A percentile compares a stretch with the other conserved stretches of the same genome.
Evolutionary conservation across 805 yeast genomes (phyloP).

Genomic region (Suhomyces sp.): DNA sequence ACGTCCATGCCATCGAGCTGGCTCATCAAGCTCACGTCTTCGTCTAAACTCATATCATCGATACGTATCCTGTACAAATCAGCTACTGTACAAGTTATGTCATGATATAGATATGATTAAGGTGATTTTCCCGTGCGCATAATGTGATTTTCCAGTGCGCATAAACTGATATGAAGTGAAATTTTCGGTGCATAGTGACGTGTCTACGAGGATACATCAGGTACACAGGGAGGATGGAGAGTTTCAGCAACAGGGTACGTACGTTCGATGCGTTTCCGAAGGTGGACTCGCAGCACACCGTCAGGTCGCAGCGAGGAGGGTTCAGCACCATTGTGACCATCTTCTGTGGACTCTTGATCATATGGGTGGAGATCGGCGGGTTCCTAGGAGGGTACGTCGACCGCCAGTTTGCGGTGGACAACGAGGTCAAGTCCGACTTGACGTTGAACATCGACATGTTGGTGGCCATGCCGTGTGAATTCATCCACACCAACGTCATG

Average conservation of each 20-base stretch:
- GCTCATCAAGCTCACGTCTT: neutral
- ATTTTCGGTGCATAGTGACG: neutral
- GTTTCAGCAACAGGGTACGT: slow-evolving; percentile 37
- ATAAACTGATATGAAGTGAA: neutral
- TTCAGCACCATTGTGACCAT: slow-evolving; percentile 62
- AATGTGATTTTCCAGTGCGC: neutral
- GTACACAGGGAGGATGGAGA: slow-evolving; percentile 22
- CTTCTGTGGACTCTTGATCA: slow-evolving; percentile 59
- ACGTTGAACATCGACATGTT: slow-evolving; percentile 75
- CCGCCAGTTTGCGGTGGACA: slow-evolving; percentile 75
- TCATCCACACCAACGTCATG: slow-evolving; percentile 67
- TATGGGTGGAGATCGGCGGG: slow-evolving; percentile 85
- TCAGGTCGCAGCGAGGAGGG: slow-evolving; percentile 76
- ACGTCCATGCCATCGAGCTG: neutral
- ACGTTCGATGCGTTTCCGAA: slow-evolving; percentile 48
- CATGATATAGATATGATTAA: no score
- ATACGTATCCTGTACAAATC: neutral
- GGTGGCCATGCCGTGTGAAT: slow-evolving; percentile 81
- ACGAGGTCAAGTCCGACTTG: slow-evolving; percentile 52
- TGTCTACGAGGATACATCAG: neutral
- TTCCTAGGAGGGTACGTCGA: slow-evolving; percentile 79
- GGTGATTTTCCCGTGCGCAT: no score
- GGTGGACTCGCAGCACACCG: slow-evolving; percentile 53
- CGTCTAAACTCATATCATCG: neutral
- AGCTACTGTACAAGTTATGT: no score